Base-by-base conservation (phyloP, 805 yeast species). In the Kodamaea fukazawae region DNA sequence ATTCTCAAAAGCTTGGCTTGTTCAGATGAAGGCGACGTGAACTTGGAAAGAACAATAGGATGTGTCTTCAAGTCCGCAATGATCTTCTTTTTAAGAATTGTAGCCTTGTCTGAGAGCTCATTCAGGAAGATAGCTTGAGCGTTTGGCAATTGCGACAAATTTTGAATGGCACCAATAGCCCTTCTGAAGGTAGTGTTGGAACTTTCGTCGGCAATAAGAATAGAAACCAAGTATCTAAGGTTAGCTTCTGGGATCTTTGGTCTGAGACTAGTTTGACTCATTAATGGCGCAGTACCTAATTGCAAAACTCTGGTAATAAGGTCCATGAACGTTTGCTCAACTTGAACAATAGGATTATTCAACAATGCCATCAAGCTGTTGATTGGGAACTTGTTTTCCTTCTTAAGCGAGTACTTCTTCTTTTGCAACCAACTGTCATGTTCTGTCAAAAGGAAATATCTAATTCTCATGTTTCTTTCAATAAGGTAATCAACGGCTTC, bases 1-100 rank as follows among this genome's bases (percentile, higher is more conserved):
- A 88, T 81, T 37, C 96, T 73, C 40, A 91, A 66, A n/a, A 93
- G 62, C 53, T 88, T 89, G 6, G 96, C 86, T 57, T 93, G 98
- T 45, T 85, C 89, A 0, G 96, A 85, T 30, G 85, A 79, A 1
- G 89, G 78, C 0, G 87, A 76, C 2, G 93, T 85, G 54, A 90
- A 86, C 49, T 78, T 78, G 18, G 76, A 63, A 44, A 89, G 69
- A 2, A 79, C 63, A 17, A 75, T 78, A 15, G 75, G 71, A 34
- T 74, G 76, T 20, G 78, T 68, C 29, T 72, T 62, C 38, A 90
- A 60, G 48, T 85, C 93, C 1, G 46, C 50, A 6, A 80, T 71
- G 27, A 87, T 67, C 1, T 60, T 55, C 12, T 68, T 66, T 8
- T 89, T 85, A 13, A 86, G 65, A 6, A 54, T 58, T 1, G 79